phyloP scores from a whole-genome alignment of 305 asterid genomes.

The Solanum hybrid region DNA sequence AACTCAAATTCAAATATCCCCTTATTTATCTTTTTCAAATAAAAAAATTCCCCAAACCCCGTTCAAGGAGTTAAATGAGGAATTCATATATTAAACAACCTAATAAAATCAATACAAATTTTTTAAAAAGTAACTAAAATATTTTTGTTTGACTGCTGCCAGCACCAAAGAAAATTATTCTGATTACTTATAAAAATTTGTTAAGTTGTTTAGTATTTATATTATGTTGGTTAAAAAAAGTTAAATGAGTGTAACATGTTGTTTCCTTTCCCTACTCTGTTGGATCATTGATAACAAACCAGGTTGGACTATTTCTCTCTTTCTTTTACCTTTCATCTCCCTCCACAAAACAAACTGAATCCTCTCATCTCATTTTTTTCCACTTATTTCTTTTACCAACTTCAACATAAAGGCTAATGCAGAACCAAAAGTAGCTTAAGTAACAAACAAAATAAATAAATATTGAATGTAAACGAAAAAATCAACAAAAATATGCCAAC shows the following conservation, averaged over 20 bases:
- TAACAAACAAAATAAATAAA: not conserved
- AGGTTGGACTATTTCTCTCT: constrained; percentile 4
- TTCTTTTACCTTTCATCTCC: not conserved
- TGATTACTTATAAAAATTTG: not conserved
- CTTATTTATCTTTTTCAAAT: not conserved
- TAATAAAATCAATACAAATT: not conserved
- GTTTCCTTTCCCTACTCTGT: constrained; percentile 55
- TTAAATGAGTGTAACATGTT: not conserved
- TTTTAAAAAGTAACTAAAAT: not conserved
- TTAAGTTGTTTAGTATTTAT: not conserved
- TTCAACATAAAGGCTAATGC: not conserved
- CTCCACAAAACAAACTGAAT: constrained; percentile 25
- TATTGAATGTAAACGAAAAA: not conserved
- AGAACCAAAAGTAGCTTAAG: not conserved
- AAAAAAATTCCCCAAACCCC: not conserved
- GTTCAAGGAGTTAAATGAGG: not conserved
- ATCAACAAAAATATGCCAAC: constrained; percentile 31
- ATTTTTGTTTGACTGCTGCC: not conserved
- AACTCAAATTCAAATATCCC: not conserved
- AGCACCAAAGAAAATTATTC: not conserved
- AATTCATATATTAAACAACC: not conserved
- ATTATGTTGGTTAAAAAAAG: not conserved
- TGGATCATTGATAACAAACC: constrained; percentile 47
- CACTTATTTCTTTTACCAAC: not conserved
- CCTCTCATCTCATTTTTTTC: constrained; percentile 7